A percentile compares a stretch with the other conserved stretches of the same genome.
These are phyloP conservation scores for Pseudonitzschia pungens DNA, from an alignment of 108 stramenopile species.

Conservation along the genomic window DNA sequence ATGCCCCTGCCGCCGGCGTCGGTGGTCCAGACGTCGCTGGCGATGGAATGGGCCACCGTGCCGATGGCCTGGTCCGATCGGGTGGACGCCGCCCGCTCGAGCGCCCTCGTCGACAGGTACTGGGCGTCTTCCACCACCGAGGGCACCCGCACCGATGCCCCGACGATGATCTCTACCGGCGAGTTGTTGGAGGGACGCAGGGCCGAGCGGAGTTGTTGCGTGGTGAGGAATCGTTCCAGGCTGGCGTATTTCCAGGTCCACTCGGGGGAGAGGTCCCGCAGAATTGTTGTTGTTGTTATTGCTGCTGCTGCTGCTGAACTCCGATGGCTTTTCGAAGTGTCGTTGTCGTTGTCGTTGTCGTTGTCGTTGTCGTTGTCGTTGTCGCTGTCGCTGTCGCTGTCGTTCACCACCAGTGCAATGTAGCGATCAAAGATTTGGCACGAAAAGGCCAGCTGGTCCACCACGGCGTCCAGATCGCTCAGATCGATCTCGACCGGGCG, in stretches of 20 bases:
- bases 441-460: conserved; percentile 82
- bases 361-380: conserved; percentile 4
- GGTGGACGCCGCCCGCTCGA: conserved; percentile 79
- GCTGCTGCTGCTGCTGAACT: conserved; percentile 9
- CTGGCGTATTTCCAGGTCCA: conserved; percentile 69
- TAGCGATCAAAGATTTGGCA: conserved; percentile 80
- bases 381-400: neutral
- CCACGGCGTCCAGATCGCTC: conserved; percentile 49
- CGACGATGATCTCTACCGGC: conserved; percentile 60
- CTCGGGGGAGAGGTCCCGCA: conserved; percentile 43
- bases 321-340: too few relatives aligned
- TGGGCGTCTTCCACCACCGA: conserved; percentile 86
- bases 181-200: conserved; percentile 30
- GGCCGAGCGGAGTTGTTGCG: conserved; percentile 47
- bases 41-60: conserved; percentile 78
- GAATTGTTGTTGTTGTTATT: conserved; percentile 6
- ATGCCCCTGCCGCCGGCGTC: conserved; percentile 53
- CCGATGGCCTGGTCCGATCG: conserved; percentile 73
- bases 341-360: neutral
- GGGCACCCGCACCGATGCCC: conserved; percentile 60
- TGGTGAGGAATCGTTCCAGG: conserved; percentile 49
- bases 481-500: conserved; percentile 16
- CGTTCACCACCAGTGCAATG: conserved; percentile 28
- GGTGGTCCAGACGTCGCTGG: conserved; percentile 74
- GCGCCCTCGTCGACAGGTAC: conserved; percentile 66